Evolutionary conservation across 2,329 filamentous ascomycete genomes (phyloP).

Genomic region (Xylaria hypoxylon): DNA sequence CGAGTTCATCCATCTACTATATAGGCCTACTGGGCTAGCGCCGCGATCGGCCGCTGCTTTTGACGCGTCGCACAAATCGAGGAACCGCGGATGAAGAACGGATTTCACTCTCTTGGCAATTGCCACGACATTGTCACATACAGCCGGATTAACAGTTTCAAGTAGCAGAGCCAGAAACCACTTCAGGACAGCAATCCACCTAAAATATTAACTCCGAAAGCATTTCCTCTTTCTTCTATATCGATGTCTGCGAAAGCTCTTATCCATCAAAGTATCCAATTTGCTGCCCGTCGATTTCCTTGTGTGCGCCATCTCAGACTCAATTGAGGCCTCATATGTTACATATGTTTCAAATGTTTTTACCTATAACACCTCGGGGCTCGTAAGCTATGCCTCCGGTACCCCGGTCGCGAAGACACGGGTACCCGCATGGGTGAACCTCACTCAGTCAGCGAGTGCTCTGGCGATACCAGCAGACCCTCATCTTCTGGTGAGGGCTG

Average conservation of each 20-base stretch:
- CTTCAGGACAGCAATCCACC: too few relatives aligned
- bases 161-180: too few relatives aligned
- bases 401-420: constrained; percentile 49
- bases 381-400: constrained; percentile 37
- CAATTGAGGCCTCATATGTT: constrained; percentile 43
- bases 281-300: constrained; percentile 36
- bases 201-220: too few relatives aligned
- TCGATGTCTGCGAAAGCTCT: constrained; percentile 44
- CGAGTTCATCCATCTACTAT: constrained; percentile 41
- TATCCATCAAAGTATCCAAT: constrained; percentile 47
- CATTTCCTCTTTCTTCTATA: too few relatives aligned
- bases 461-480: constrained; percentile 45
- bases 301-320: constrained; percentile 33
- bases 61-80: constrained; percentile 46
- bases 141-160: too few relatives aligned
- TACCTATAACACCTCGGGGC: constrained; percentile 38
- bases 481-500: constrained; percentile 49
- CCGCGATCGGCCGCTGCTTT: constrained; percentile 46
- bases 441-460: constrained; percentile 46
- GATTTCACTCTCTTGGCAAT: constrained; percentile 45
- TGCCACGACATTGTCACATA: too few relatives aligned
- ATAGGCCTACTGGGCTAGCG: constrained; percentile 32
- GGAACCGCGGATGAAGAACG: constrained; percentile 40
- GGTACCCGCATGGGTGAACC: constrained; percentile 47
- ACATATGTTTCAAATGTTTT: constrained; percentile 46